Evolutionary conservation across 78 protist species (phyloP).

Genomic region (Ministeria vibrans): DNA sequence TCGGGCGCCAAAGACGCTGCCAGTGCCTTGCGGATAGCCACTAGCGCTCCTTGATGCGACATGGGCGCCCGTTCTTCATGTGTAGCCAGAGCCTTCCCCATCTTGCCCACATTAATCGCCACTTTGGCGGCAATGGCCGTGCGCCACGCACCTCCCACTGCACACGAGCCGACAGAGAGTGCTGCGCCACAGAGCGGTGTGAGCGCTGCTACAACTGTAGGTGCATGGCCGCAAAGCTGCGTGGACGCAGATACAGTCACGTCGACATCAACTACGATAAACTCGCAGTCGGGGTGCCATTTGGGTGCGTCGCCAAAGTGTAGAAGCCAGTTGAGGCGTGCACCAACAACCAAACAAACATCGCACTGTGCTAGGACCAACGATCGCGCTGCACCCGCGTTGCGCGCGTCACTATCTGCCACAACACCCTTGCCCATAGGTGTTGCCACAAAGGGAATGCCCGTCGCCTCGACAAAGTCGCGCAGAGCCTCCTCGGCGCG

Average conservation of each 20-base stretch:
- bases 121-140: too few relatives aligned
- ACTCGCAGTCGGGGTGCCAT: slow-evolving; percentile 20
- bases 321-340: slow-evolving; percentile 59
- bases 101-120: too few relatives aligned
- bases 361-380: slow-evolving; percentile 38
- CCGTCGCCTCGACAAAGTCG: slow-evolving; percentile 20
- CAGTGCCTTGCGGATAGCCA: too few relatives aligned
- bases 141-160: too few relatives aligned
- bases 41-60: too few relatives aligned
- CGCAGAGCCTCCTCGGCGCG: slow-evolving; percentile 21
- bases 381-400: slow-evolving; percentile 50
- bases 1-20: slow-evolving; percentile 23
- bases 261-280: slow-evolving; percentile 33
- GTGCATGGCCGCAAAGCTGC: slow-evolving; percentile 25
- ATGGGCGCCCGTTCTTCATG: too few relatives aligned
- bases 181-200: too few relatives aligned
- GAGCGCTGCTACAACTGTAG: neutral
- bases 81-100: too few relatives aligned
- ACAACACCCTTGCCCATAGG: slow-evolving; percentile 66
- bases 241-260: neutral
- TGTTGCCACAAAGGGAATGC: slow-evolving; percentile 49
- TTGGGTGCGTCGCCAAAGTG: slow-evolving; percentile 36
- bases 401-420: slow-evolving; percentile 32
- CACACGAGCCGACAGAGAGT: too few relatives aligned
- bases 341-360: slow-evolving; percentile 44